These are phyloP conservation scores for Elongisporangium anandrum DNA, from an alignment of 352 stramenopile species.

Conservation along the genomic window DNA sequence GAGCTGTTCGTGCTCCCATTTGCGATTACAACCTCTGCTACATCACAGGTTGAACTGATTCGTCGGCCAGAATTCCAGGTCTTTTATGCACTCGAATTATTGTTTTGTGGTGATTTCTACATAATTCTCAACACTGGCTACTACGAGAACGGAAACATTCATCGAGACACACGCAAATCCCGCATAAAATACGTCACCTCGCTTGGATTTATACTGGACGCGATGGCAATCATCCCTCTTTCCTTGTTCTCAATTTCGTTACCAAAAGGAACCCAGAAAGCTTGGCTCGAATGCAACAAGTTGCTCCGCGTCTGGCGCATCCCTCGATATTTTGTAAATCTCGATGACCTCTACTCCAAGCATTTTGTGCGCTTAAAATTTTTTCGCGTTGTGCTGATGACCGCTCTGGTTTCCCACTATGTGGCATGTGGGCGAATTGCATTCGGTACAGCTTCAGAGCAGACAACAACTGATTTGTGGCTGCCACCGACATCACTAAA, in stretches of 20 bases:
- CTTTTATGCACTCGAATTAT: slow-evolving; percentile 30
- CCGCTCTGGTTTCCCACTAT: slow-evolving; percentile 37
- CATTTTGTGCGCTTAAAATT: slow-evolving; percentile 47
- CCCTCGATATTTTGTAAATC: slow-evolving; percentile 33
- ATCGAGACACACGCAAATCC: slow-evolving; percentile 30
- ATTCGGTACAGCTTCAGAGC: slow-evolving; percentile 16
- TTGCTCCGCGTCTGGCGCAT: slow-evolving; percentile 38
- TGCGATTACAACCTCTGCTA: slow-evolving; percentile 17
- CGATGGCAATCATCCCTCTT: slow-evolving; percentile 33
- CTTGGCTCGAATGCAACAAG: slow-evolving; percentile 53
- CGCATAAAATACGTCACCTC: slow-evolving; percentile 38
- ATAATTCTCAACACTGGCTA: slow-evolving; percentile 56
- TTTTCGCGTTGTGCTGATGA: slow-evolving; percentile 36
- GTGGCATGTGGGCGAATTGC: slow-evolving; percentile 39
- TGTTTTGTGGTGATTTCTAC: slow-evolving; percentile 52
- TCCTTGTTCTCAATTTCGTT: slow-evolving; percentile 16
- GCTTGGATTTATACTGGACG: slow-evolving; percentile 35
- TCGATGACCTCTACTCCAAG: slow-evolving; percentile 53
- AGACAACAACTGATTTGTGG: slow-evolving; percentile 11
- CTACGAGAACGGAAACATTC: slow-evolving; percentile 50
- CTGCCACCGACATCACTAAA: slow-evolving; percentile 10
- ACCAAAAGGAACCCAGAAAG: neutral
- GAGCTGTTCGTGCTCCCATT: slow-evolving; percentile 48
- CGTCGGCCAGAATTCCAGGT: slow-evolving; percentile 10
- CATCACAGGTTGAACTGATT: neutral